Conservation (phyloP, 2,329 filamentous ascomycete species). For the Colletotrichum spaethianum region DNA sequence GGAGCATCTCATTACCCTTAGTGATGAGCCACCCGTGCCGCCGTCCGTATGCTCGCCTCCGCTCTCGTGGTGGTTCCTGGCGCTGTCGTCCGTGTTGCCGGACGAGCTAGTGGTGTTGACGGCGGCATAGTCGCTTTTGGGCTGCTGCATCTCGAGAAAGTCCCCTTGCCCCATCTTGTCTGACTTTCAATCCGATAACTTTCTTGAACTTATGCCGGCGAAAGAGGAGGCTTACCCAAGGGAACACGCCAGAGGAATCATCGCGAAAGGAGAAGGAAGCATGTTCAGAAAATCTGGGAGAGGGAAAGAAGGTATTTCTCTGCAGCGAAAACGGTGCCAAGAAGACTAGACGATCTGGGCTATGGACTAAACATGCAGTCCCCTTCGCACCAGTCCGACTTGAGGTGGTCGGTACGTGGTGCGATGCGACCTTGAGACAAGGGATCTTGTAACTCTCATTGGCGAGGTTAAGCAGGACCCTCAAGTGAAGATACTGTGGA, state of each 20-base stretch:
- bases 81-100: slow-evolving; percentile 20
- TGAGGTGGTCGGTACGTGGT: slow-evolving; percentile 33
- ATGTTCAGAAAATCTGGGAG: slow-evolving; percentile 1
- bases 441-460: slow-evolving; percentile 11
- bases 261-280: not conserved
- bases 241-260: not conserved
- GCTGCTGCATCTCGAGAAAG: slow-evolving; percentile 22
- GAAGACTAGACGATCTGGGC: slow-evolving; percentile 20
- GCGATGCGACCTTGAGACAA: slow-evolving; percentile 33
- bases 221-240: no score
- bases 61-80: slow-evolving; percentile 1
- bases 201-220: no score
- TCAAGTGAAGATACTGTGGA: not conserved
- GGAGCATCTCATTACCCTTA: slow-evolving; percentile 7
- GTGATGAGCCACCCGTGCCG: slow-evolving; percentile 21
- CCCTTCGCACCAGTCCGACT: slow-evolving; percentile 33
- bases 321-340: slow-evolving; percentile 14
- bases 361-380: slow-evolving; percentile 21
- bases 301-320: not conserved
- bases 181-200: not conserved
- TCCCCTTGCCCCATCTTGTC: not conserved
- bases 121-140: slow-evolving; percentile 25
- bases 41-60: not conserved
- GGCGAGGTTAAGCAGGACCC: not conserved
- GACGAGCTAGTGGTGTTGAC: slow-evolving; percentile 31